Conservation (phyloP, 2,329 filamentous ascomycete species). For the Aspergillus sp. region DNA sequence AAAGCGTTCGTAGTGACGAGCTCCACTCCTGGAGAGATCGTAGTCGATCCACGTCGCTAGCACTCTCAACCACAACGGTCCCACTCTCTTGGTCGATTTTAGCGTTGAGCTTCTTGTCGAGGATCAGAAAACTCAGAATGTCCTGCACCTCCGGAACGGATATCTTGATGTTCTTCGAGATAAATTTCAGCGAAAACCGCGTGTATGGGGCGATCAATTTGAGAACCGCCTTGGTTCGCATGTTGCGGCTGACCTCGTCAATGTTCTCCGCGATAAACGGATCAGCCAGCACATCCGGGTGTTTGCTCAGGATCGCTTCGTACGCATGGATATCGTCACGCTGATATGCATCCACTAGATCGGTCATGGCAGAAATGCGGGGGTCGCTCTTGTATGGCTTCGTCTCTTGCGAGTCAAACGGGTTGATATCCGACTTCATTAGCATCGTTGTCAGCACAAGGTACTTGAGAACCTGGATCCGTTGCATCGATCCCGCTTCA, state of each 20-base stretch:
- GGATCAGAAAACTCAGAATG: slow-evolving; percentile 89
- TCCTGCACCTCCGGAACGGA: slow-evolving; percentile 83
- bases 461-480: slow-evolving; percentile 97
- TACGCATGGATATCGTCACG: slow-evolving; percentile 90
- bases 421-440: slow-evolving; percentile 97
- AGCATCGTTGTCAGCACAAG: slow-evolving; percentile 95
- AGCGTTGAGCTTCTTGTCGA: slow-evolving; percentile 80
- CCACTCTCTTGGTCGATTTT: slow-evolving; percentile 86
- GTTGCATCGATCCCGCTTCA: slow-evolving; percentile 90
- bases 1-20: slow-evolving; percentile 64
- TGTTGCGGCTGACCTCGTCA: slow-evolving; percentile 95
- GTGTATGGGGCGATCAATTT: slow-evolving; percentile 95
- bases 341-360: slow-evolving; percentile 94
- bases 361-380: slow-evolving; percentile 93
- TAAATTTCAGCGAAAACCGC: slow-evolving; percentile 81
- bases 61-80: slow-evolving; percentile 72
- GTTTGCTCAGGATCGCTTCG: slow-evolving; percentile 78
- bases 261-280: slow-evolving; percentile 98
- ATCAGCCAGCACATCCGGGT: slow-evolving; percentile 84
- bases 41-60: slow-evolving; percentile 65
- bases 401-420: slow-evolving; percentile 97
- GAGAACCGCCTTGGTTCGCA: slow-evolving; percentile 91
- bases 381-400: slow-evolving; percentile 97
- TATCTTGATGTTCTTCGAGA: slow-evolving; percentile 84
- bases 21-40: slow-evolving; percentile 70